Conservation (phyloP, 305 asterid species). For the Rubia tinctorum region DNA sequence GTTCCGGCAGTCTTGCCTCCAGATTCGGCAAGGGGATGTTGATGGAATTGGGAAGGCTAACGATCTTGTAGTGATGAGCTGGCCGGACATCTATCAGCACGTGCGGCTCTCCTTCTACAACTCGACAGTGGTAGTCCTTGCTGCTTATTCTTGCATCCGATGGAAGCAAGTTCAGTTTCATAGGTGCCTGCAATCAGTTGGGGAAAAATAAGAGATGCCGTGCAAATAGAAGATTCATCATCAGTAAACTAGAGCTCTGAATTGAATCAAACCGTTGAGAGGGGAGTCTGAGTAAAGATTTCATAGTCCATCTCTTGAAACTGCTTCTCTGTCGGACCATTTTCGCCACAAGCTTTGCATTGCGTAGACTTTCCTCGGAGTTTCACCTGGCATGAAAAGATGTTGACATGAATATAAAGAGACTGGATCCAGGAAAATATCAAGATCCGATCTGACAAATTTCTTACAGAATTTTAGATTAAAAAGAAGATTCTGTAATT, state of each 20-base stretch:
- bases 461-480: background rate
- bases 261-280: constrained; percentile 56
- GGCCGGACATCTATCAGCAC: constrained; percentile 46
- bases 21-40: constrained; percentile 45
- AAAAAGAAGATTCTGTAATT: background rate
- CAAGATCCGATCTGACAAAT: background rate
- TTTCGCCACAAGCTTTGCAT: constrained; percentile 84
- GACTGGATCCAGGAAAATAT: constrained; percentile 13
- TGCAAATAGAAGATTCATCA: background rate
- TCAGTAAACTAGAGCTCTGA: constrained; percentile 10
- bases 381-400: constrained; percentile 54
- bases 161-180: constrained; percentile 39
- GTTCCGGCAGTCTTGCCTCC: constrained; percentile 64
- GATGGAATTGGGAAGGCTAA: constrained; percentile 62
- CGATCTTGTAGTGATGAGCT: constrained; percentile 54
- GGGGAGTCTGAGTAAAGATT: constrained; percentile 67
- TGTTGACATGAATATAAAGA: background rate
- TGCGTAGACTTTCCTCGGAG: constrained; percentile 80
- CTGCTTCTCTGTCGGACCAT: constrained; percentile 40
- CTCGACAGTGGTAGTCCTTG: constrained; percentile 34
- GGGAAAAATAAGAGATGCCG: background rate
- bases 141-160: constrained; percentile 37
- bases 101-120: constrained; percentile 33
- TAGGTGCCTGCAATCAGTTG: constrained; percentile 32
- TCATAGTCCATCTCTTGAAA: constrained; percentile 55